Conservation (phyloP, 2,329 filamentous ascomycete genomes). For the Xylaria sp. region DNA sequence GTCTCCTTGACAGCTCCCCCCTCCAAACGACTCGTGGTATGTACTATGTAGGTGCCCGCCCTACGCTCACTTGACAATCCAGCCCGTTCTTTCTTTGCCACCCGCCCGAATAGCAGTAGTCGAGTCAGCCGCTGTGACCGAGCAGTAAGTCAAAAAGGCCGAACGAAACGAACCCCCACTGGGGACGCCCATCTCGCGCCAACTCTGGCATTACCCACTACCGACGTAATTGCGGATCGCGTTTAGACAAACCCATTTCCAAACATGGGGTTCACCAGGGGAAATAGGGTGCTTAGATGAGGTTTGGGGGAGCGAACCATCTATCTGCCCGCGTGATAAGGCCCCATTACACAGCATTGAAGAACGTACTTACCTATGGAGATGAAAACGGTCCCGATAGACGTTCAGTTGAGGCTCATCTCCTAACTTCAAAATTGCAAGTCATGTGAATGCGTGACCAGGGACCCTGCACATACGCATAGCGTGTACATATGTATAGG, state of each 20-base stretch:
- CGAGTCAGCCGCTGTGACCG: constrained; percentile 18
- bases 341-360: not conserved
- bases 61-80: not conserved
- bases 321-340: not conserved
- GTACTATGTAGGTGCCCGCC: not conserved
- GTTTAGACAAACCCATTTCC: not conserved
- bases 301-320: not conserved
- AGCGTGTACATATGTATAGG: not conserved
- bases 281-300: constrained; percentile 2
- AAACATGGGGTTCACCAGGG: constrained; percentile 4
- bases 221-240: constrained; percentile 12
- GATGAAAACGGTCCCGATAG: not conserved
- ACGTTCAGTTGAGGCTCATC: constrained; percentile 29
- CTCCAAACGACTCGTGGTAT: constrained; percentile 3
- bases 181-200: constrained; percentile 12
- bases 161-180: constrained; percentile 13
- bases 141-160: constrained; percentile 1
- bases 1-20: constrained; percentile 4
- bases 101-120: constrained; percentile 11
- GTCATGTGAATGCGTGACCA: constrained; percentile 28
- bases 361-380: not conserved
- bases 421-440: constrained; percentile 18
- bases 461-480: constrained; percentile 16
- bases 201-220: not conserved
- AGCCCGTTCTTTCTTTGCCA: constrained; percentile 13